A percentile compares a stretch with the other conserved stretches of the same genome.
Conservation (phyloP, 2,329 filamentous ascomycete genomes). For the Ceratocystis cubensis region DNA sequence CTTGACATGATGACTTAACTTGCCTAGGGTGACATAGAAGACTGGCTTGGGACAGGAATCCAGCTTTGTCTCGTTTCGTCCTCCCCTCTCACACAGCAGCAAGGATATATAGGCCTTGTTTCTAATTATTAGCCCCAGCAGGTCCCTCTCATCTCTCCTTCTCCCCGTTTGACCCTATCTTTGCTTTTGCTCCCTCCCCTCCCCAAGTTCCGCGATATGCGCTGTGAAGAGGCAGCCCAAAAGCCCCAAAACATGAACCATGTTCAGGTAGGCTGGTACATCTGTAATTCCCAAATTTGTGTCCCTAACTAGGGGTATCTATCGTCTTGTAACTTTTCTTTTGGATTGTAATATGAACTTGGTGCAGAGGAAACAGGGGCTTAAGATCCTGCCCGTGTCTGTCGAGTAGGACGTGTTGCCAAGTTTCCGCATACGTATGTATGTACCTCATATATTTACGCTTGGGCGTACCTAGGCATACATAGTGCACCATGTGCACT, state of each 20-base stretch:
- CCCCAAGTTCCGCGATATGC: neutral
- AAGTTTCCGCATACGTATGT: neutral
- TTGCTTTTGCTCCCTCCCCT: neutral
- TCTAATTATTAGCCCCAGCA: neutral
- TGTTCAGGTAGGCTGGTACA: neutral
- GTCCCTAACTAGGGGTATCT: neutral
- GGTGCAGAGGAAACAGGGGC: too few species aligned
- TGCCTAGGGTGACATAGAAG: neutral
- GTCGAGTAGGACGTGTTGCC: too few species aligned
- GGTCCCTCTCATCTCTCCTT: neutral
- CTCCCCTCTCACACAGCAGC: too few species aligned
- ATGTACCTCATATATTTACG: neutral
- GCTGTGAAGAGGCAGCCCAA: neutral
- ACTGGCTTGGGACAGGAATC: too few species aligned
- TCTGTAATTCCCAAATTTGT: neutral
- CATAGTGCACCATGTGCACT: neutral
- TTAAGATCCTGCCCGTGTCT: neutral
- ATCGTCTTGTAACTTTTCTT: neutral
- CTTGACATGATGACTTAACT: neutral
- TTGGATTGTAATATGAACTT: neutral
- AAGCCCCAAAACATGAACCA: conserved; percentile 6
- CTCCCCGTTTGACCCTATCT: neutral
- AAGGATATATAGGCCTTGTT: neutral
- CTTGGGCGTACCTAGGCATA: neutral
- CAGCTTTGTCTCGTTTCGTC: too few species aligned